Percentiles rank a stretch among this genome's conserved stretches.
Conservation (phyloP, 495 filamentous ascomycete genomes). For the Acidomyces sp. region DNA sequence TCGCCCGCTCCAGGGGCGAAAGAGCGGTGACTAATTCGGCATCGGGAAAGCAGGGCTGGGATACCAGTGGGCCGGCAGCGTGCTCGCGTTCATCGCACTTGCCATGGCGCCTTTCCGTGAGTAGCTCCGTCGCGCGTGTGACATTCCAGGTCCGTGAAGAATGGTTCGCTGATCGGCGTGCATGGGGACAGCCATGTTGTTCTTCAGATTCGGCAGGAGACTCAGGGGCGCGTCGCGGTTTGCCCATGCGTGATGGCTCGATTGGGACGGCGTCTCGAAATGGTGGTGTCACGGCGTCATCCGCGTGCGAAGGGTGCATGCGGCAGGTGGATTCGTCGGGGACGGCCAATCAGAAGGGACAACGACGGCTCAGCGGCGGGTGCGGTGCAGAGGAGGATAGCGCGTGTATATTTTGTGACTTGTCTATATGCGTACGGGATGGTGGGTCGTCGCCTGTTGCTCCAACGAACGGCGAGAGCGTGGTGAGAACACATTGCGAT, state of each 20-base stretch:
- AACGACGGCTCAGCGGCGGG: no score
- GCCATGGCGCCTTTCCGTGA: constrained; percentile 33
- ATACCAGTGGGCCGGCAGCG: constrained; percentile 32
- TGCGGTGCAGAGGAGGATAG: no score
- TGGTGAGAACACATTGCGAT: no score
- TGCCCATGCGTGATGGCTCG: constrained; percentile 22
- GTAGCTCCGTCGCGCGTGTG: constrained; percentile 6
- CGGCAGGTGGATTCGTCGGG: no score
- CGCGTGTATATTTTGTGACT: no score
- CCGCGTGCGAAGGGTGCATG: no score
- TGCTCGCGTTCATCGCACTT: constrained; percentile 33
- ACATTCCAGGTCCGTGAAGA: constrained; percentile 2
- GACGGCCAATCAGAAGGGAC: no score
- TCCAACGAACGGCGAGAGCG: no score
- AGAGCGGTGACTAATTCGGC: constrained; percentile 28
- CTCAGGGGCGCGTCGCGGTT: constrained; percentile 30
- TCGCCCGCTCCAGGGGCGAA: constrained; percentile 4
- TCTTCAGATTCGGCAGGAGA: constrained; percentile 32
- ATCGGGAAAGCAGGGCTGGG: constrained; percentile 27
- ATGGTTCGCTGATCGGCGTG: constrained; percentile 8
- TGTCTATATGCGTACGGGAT: no score
- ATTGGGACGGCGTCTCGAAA: constrained; percentile 6
- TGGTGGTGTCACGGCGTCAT: constrained; percentile 4
- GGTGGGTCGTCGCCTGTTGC: no score
- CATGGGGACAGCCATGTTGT: constrained; percentile 23